Evolutionary conservation across 75 land plant species (phyloP), one percentile per base, ranked within the genome.

Genomic region (Pinus taeda): DNA sequence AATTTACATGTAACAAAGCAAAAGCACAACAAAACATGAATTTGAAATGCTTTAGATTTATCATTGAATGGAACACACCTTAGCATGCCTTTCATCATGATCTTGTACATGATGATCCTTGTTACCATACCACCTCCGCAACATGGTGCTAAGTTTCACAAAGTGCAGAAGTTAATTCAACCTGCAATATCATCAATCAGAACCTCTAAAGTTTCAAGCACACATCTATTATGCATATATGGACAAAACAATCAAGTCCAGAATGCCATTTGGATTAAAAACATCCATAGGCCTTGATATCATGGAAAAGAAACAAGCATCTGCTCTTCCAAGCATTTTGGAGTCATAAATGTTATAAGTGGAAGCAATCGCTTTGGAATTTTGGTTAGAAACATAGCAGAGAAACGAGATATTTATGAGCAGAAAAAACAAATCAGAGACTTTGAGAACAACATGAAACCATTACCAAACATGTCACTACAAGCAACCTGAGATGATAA

Each of bases 61-160:
- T 49, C 55, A 49, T 49, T 49, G 55, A 49, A 24, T 24, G 29
- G 65, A 62, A 62, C 26, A 24, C 13, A 62, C 65, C 65, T 62
- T 62, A n/a, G 15, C 24, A 14, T 24, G 65, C 65, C 29, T 62
- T 7, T 62, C 65, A 62, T 62, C 65, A 0, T 62, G 33, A 26
- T 62, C 65, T 62, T 62, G 65, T 62, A 13, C 65, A 62, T 62
- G 65, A 49, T 49, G 55, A 11, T 49, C 55, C 29, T 62, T 62
- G 65, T 30, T 29, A 26, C 65, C 65, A 26, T 62, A 62, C 65
- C 65, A 62, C 26, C 65, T 62, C 14, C 65, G 65, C 65, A 62
- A 26, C 65, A 62, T 62, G 29, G n/a, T 62, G 65, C 26, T 62
- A 24, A 26, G 65, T 62, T 62, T 24, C 29, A 62, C 29, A 24